Conservation (phyloP, 2,329 filamentous ascomycete species). For the Monilinia vaccinii-corymbosi region DNA sequence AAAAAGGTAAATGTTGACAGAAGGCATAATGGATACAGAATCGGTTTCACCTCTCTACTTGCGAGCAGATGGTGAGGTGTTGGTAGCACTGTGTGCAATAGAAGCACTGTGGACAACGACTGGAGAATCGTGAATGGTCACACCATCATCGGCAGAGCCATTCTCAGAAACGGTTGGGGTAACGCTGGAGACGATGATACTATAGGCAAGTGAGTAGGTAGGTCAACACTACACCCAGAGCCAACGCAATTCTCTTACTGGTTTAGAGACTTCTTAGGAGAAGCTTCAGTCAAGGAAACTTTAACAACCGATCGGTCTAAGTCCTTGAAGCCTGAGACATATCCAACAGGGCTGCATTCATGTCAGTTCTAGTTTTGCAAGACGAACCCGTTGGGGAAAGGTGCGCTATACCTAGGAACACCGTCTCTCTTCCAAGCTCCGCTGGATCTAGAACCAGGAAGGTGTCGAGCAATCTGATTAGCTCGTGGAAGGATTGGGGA, state of each 20-base stretch:
- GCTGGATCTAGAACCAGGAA: constrained; percentile 22
- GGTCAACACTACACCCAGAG: neutral
- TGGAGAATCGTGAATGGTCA: constrained; percentile 28
- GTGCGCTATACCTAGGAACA: constrained; percentile 16
- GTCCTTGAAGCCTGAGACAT: constrained; percentile 27
- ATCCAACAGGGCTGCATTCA: constrained; percentile 15
- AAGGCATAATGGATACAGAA: constrained; percentile 1
- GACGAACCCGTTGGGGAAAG: neutral
- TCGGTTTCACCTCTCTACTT: constrained; percentile 16
- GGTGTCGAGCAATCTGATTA: constrained; percentile 26
- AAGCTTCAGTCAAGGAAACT: constrained; percentile 23
- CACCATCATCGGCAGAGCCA: constrained; percentile 27
- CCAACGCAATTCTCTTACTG: constrained; percentile 18
- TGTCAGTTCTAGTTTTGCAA: neutral
- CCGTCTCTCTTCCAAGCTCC: constrained; percentile 29
- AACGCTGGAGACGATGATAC: constrained; percentile 10
- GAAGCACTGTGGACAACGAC: constrained; percentile 21
- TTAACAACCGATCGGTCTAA: constrained; percentile 24
- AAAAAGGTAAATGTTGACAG: constrained; percentile 12
- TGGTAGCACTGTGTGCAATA: constrained; percentile 13
- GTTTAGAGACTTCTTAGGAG: constrained; percentile 21
- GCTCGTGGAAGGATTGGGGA: constrained; percentile 27
- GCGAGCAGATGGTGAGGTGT: constrained; percentile 25
- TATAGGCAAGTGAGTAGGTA: neutral
- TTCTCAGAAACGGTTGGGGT: constrained; percentile 29